Evolutionary conservation across 2,329 filamentous ascomycete species (phyloP), one percentile per base, ranked within the genome.

Genomic region (Cadophora malorum): DNA sequence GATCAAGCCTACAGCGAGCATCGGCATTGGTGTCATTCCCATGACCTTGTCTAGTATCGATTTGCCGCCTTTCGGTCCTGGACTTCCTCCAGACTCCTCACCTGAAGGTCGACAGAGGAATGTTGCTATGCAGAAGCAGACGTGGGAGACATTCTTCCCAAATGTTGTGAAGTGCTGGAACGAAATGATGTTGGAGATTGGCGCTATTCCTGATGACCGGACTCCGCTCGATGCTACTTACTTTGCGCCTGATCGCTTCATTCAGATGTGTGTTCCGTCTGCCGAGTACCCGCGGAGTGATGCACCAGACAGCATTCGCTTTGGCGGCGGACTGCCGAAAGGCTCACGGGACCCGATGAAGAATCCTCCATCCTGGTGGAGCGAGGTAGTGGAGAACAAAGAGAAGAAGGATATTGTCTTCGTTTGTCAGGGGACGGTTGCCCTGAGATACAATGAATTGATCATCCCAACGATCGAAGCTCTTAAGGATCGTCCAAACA

Each of bases 291-390:
- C 74, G 0, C 71, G 79, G 2, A 75, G 70, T 38, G 79, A 81
- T 67, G 68, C 81, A 3, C 79, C 80, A 8, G 66, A 77, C 0
- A 78, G 78, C 16, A 74, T 86, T 31, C 78, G 79, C 7, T 85
- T 81, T 65, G 78, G 79, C 25, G 85, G 85, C 2, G 80, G 77
- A 4, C 67, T 83, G 4, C 78, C 80, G 0, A 76, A 76, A n/a
- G 77, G 77, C 49, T 67, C 72, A 2, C 12, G 78, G 64, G 73
- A 77, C 41, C 58, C 73, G 0, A 66, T 67, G 50, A 72, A 78
- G 7, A 64, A 65, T 2, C 78, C 76, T 47, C 84, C 84, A 0
- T 33, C 72, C 7, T 86, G 82, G 81, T 86, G 82, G 82, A 63
- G 76, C 3, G 79, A 81, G 4, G 76, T 86, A 19, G 72, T 78